Evolutionary conservation across 1,139 yeast species (phyloP).

Genomic region (Blastobotrys capitulatus): DNA sequence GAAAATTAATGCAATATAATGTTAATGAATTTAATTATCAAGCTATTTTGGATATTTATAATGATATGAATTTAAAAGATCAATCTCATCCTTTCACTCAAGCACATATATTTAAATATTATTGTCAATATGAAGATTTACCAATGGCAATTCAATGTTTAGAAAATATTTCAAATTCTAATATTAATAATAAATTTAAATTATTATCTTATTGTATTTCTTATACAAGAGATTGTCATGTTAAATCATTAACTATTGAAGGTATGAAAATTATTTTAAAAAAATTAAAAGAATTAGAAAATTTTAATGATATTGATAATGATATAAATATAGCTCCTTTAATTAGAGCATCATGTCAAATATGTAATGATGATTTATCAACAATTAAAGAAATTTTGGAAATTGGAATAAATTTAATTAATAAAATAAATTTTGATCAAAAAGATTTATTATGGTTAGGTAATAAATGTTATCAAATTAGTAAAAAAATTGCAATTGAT

Average conservation of each 20-base stretch:
- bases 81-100: conserved; percentile 1
- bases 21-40: neutral
- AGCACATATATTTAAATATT: conserved; percentile 2
- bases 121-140: neutral
- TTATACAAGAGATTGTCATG: neutral
- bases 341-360: conserved; percentile 3
- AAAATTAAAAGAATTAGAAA: neutral
- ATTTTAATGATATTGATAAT: neutral
- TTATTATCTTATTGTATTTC: neutral
- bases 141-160: conserved; percentile 1
- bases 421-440: neutral
- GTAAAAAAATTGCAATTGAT: neutral
- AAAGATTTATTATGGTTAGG: conserved; percentile 1
- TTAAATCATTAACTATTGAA: neutral
- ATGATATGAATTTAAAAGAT: neutral
- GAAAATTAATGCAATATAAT: conserved; percentile 2
- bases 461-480: neutral
- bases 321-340: neutral
- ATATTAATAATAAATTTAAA: neutral
- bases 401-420: neutral
- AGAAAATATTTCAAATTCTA: neutral
- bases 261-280: neutral
- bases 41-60: neutral
- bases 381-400: neutral
- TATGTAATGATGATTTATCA: neutral